Conservation (phyloP, 352 stramenopile genomes). For the Phytopythium cucurbitacearum region DNA sequence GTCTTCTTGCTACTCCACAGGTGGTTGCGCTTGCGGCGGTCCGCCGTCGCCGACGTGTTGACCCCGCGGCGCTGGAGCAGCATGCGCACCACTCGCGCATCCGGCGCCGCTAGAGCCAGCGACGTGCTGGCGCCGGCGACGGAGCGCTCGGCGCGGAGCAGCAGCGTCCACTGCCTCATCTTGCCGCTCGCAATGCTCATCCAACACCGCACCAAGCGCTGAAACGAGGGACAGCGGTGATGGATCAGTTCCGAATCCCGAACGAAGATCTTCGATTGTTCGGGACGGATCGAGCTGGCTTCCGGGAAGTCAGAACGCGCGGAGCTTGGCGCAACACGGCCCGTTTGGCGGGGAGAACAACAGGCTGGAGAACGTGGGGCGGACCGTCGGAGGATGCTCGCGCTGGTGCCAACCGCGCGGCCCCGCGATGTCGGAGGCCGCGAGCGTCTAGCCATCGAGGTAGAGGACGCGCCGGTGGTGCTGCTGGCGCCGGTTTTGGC, state of each 20-base stretch:
- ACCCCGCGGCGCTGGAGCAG: conserved; percentile 19
- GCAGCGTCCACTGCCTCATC: conserved; percentile 45
- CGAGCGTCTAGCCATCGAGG: no score
- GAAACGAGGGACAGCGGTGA: neutral
- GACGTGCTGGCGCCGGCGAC: conserved; percentile 1
- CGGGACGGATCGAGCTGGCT: neutral
- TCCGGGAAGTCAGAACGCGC: no score
- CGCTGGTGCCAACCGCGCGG: neutral
- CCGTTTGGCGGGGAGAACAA: neutral
- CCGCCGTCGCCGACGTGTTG: conserved; percentile 27
- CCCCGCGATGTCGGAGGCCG: no score
- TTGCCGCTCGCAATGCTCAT: neutral
- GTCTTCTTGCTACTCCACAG: conserved; percentile 46
- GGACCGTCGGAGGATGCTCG: neutral
- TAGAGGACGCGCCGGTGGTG: neutral
- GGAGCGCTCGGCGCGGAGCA: conserved; percentile 10
- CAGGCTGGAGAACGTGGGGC: neutral
- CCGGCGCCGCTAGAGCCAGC: conserved; percentile 1
- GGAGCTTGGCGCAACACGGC: neutral
- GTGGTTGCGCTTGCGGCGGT: conserved; percentile 50
- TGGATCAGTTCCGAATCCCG: neutral
- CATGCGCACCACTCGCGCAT: neutral
- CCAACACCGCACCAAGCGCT: neutral
- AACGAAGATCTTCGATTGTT: neutral
- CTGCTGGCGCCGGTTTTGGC: neutral